These are phyloP conservation scores for Clavariopsis aquatica DNA, from an alignment of 495 filamentous ascomycete species.

Conservation along the genomic window DNA sequence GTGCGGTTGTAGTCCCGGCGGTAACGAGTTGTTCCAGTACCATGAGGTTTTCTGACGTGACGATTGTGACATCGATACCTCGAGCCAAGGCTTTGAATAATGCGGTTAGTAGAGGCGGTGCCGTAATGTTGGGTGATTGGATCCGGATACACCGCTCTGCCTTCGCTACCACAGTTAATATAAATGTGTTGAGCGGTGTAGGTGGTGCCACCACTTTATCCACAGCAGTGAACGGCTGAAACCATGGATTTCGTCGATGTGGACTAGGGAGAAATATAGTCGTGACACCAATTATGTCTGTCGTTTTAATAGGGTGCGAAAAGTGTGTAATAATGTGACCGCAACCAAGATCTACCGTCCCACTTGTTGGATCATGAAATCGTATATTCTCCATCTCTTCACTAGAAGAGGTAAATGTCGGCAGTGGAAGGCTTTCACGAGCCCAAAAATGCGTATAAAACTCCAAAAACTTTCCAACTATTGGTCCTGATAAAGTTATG, in stretches of 20 bases:
- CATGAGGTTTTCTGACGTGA: conserved; percentile 70
- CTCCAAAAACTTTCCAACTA: conserved; percentile 54
- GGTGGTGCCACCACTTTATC: conserved; percentile 50
- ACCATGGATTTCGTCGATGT: conserved; percentile 62
- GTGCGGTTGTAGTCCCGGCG: conserved; percentile 63
- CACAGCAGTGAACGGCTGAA: conserved; percentile 51
- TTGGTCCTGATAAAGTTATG: conserved; percentile 58
- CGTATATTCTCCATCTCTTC: neutral
- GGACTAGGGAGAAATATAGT: conserved; percentile 69
- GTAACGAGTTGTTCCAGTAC: conserved; percentile 71
- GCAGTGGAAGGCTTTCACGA: neutral
- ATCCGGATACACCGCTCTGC: conserved; percentile 60
- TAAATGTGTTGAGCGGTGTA: conserved; percentile 67
- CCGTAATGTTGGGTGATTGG: conserved; percentile 73
- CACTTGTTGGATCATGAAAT: neutral
- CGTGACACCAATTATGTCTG: conserved; percentile 27
- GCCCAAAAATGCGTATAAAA: conserved; percentile 64
- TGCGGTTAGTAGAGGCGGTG: conserved; percentile 55
- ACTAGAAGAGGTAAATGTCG: neutral
- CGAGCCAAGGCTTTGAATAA: conserved; percentile 54
- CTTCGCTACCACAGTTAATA: conserved; percentile 55
- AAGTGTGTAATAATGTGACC: conserved; percentile 6
- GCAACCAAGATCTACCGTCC: neutral
- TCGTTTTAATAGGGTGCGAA: neutral
- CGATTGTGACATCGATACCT: conserved; percentile 62